Conservation (phyloP, 2,329 filamentous ascomycete genomes). For the Metarhizium anisopliae region DNA sequence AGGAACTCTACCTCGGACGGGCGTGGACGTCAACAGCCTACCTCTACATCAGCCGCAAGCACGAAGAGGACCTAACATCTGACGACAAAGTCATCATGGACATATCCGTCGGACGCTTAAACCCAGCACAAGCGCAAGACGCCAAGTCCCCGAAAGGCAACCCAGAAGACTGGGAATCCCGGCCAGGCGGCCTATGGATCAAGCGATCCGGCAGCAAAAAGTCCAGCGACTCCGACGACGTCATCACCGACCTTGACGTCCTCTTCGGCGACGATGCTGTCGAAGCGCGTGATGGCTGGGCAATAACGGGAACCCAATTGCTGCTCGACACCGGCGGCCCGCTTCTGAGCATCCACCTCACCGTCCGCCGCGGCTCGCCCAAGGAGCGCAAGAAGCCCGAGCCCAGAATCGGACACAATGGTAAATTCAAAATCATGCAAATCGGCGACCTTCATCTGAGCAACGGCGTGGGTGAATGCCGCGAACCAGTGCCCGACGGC, state of each 20-base stretch:
- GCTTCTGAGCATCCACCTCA: slow-evolving; percentile 64
- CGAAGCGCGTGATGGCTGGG: slow-evolving; percentile 81
- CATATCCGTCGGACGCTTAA: slow-evolving; percentile 62
- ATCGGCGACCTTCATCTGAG: slow-evolving; percentile 89
- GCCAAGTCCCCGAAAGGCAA: slow-evolving; percentile 37
- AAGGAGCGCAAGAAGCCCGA: slow-evolving; percentile 57
- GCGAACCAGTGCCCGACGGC: slow-evolving; percentile 72
- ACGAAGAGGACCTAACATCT: slow-evolving; percentile 69
- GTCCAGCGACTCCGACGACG: slow-evolving; percentile 64
- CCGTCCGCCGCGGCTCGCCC: slow-evolving; percentile 63
- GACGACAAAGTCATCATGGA: slow-evolving; percentile 75
- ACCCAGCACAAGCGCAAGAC: slow-evolving; percentile 40
- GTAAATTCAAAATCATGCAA: slow-evolving; percentile 96
- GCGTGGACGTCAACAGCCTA: slow-evolving; percentile 71
- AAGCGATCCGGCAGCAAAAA: slow-evolving; percentile 63
- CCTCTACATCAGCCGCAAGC: slow-evolving; percentile 73
- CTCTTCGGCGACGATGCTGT: slow-evolving; percentile 86
- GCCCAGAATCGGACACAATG: slow-evolving; percentile 75
- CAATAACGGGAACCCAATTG: slow-evolving; percentile 64
- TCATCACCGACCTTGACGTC: slow-evolving; percentile 75
- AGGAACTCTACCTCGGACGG: slow-evolving; percentile 74
- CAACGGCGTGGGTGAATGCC: slow-evolving; percentile 77
- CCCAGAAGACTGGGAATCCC: slow-evolving; percentile 65
- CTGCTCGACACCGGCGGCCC: slow-evolving; percentile 56
- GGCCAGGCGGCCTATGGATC: slow-evolving; percentile 74